These are phyloP conservation scores for Baorangia bicolor DNA, from an alignment of 768 basidiomycete genomes.

Conservation along the genomic window DNA sequence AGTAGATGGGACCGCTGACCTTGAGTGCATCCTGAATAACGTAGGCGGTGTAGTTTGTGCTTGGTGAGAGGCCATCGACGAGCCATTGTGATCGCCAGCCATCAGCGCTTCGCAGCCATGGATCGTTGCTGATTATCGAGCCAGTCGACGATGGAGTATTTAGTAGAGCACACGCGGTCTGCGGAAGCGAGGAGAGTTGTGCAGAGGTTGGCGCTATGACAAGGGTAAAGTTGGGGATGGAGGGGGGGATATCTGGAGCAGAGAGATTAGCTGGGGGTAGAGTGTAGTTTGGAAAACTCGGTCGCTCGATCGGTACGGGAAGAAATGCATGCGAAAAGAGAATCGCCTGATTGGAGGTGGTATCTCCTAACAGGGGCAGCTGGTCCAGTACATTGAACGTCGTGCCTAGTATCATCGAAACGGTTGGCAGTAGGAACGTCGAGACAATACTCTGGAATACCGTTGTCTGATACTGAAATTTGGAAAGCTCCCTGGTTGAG, in stretches of 20 bases:
- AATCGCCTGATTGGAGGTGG: constrained; percentile 69
- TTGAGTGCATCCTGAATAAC: constrained; percentile 54
- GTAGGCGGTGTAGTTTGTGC: constrained; percentile 80
- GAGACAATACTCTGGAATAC: constrained; percentile 23
- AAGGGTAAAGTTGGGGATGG: constrained; percentile 51
- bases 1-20: constrained; percentile 67
- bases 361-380: constrained; percentile 67
- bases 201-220: constrained; percentile 52
- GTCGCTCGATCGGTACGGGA: constrained; percentile 29
- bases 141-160: constrained; percentile 36
- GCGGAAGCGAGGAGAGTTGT: constrained; percentile 42
- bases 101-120: constrained; percentile 55
- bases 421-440: neutral
- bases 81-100: constrained; percentile 76
- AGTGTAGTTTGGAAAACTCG: constrained; percentile 75
- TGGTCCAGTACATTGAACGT: constrained; percentile 44
- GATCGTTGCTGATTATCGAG: constrained; percentile 40
- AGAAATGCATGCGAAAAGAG: constrained; percentile 65
- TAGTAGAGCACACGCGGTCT: constrained; percentile 61
- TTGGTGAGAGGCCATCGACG: constrained; percentile 53
- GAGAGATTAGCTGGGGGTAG: constrained; percentile 58
- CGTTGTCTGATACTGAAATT: constrained; percentile 51
- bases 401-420: constrained; percentile 36
- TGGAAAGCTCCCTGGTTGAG: constrained; percentile 49
- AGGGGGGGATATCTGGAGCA: constrained; percentile 40